Base-by-base conservation (phyloP, 2,329 filamentous ascomycete species). In the Epichloe aotearoae region DNA sequence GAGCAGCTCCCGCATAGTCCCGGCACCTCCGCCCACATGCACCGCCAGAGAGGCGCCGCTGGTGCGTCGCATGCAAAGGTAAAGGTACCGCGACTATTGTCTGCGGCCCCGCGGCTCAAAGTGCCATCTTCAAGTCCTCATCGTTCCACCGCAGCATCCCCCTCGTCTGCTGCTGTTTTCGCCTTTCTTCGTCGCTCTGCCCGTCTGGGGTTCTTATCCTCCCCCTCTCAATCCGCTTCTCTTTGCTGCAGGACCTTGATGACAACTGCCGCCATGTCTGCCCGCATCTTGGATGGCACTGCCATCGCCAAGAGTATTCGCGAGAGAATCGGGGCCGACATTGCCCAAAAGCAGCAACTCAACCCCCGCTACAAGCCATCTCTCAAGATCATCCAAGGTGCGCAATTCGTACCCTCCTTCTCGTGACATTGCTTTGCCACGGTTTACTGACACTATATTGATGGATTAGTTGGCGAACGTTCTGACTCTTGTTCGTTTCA, bases 331-430 rank as follows among this genome's bases (percentile, higher is more conserved):
- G 84, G 84, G 61, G 73, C 73, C 45, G 84, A 96, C 69, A 94
- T 98, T 69, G 77, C 80, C 59, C 75, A 86, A 66, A 85, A 82
- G 66, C 91, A 96, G 69, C 77, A 80, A 70, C 69, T 75, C 54
- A 96, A 96, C 66, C 86, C 91, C 40, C 79, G 89, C 60, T 98
- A 89, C 75, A 83, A 84, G 71, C 93, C 93, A 49, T 86, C 80
- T 57, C 76, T 98, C 66, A 93, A 89, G 67, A 98, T 98, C 67
- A 84, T 98, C 58, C 93, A 98, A 80, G 86, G 88, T 90, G 68
- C 61, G 77, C 65, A 38, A 45, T 34, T 45, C 17, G 26, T n/a
- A 19, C 41, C 51, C 40, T 15, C 43, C 55, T 40, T 37, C 47
- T 38, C 52, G 46, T 14, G 47, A n/a, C 30, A 48, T 47, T 26